Evolutionary conservation across 345 rosid genomes (phyloP).

Genomic region (Firmiana major): DNA sequence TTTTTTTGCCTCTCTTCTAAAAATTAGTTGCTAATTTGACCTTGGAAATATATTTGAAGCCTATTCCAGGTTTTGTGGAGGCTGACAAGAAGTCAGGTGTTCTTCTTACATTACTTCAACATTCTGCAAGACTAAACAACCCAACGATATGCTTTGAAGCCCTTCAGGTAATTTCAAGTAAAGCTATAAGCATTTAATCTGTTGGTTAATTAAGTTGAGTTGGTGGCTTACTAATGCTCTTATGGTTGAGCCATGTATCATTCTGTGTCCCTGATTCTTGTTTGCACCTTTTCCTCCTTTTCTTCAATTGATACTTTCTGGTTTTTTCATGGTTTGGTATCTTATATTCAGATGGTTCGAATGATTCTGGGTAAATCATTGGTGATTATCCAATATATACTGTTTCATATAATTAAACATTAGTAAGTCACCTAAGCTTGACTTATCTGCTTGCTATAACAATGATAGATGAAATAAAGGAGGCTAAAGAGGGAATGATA

Average conservation of each 20-base stretch:
- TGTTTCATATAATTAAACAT: conserved; percentile 4
- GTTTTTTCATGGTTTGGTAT: not conserved
- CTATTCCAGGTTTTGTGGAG: conserved; percentile 50
- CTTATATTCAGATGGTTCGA: not conserved
- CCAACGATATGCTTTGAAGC: conserved; percentile 75
- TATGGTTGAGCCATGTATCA: not conserved
- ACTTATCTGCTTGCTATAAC: not conserved
- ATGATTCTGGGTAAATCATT: not conserved
- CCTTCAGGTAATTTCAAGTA: conserved; percentile 59
- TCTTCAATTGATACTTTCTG: not conserved
- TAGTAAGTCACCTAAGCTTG: not conserved
- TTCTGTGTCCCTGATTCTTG: not conserved
- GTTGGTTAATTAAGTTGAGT: conserved; percentile 8
- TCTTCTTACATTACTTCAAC: conserved; percentile 48
- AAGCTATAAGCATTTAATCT: conserved; percentile 3
- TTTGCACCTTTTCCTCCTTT: not conserved
- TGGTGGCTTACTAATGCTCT: not conserved
- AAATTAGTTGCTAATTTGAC: conserved; percentile 19
- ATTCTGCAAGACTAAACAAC: conserved; percentile 47
- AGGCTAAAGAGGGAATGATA: not conserved
- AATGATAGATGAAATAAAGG: not conserved
- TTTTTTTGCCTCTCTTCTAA: not conserved
- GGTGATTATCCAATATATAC: not conserved
- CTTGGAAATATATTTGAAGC: conserved; percentile 28
- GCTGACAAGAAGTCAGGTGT: conserved; percentile 50